Evolutionary conservation across 139 green algal genomes (phyloP).

Genomic region (Haematococcus lacustris): DNA sequence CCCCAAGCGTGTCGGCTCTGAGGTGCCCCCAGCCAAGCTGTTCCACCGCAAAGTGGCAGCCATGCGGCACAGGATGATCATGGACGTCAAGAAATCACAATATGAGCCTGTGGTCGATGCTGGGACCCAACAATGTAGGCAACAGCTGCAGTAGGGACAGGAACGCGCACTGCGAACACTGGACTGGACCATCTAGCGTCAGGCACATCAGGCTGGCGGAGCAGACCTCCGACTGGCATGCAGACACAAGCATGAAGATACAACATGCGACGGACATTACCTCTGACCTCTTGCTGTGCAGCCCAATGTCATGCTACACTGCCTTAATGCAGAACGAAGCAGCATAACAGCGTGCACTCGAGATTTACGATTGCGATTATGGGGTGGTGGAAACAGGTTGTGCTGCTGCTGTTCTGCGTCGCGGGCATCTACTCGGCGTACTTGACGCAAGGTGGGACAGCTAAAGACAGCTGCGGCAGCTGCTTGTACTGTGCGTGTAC

Average conservation of each 20-base stretch:
- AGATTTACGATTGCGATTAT: not conserved
- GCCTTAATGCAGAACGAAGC: not conserved
- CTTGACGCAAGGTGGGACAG: conserved; percentile 62
- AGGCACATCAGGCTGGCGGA: not conserved
- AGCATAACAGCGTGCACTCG: not conserved
- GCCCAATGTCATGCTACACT: not conserved
- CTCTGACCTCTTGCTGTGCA: not conserved
- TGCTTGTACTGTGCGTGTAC: not conserved
- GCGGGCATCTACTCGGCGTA: conserved; percentile 89
- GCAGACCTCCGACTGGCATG: not conserved
- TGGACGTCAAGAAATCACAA: conserved; percentile 15
- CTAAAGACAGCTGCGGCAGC: not conserved
- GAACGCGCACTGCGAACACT: not conserved
- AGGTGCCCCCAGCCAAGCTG: conserved; percentile 14
- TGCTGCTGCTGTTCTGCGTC: conserved; percentile 55
- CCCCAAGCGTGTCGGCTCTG: not conserved
- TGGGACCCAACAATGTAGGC: conserved; percentile 1
- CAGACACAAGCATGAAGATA: not conserved
- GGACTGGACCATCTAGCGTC: no score
- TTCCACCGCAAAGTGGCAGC: conserved; percentile 25
- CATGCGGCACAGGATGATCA: conserved; percentile 21
- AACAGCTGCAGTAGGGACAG: conserved; percentile 16
- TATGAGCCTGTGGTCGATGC: conserved; percentile 9
- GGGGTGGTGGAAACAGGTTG: not conserved
- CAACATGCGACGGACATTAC: not conserved